Base-by-base conservation (phyloP, 2,329 filamentous ascomycete genomes). In the Ceratocystis diversiconidia region DNA sequence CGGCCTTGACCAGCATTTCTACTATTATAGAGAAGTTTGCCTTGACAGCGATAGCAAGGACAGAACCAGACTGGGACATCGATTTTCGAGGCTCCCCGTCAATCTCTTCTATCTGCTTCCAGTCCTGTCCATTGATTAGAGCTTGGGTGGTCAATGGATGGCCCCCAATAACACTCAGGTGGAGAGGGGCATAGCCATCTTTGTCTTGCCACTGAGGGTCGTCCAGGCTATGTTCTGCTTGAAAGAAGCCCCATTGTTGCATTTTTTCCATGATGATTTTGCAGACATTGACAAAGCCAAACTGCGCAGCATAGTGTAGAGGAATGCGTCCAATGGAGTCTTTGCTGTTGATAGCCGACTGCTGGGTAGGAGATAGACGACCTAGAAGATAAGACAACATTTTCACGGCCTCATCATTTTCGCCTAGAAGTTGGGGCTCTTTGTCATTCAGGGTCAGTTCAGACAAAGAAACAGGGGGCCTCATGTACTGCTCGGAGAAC, bases 261-360 rank as follows among this genome's bases (percentile, higher is more conserved):
- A 99, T 92, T 71, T 88, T 87, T 69, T 87, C 85, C 77, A 96
- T 92, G 70, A 97, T 82, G 28, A 92, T 81, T 72, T 95, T 83
- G 72, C 90, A 96, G 8, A 96, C 86, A n/a, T 90, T 84, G 2
- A 94, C 89, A 70, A 96, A 91, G 1, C 94, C 94, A 72, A 95
- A 96, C 73, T 97, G 91, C 0, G 94, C 92, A 2, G 91, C 91
- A 73, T 96, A 96, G 73, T 97, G 92, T 10, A 97, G 79, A 1
- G 92, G 91, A 15, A 92, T 81, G 3, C 92, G 87, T 2, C 90
- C 92, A 68, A 92, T 88, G 0, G 85, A 81, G 75, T 97, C 92
- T 67, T 82, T 85, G 12, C 83, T 82, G 62, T 82, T 78, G 10
- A 97, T 77, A 0, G 87, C 87, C 12, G 73, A 69, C 10, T 86